These are phyloP conservation scores for Phytopythium kandeliae DNA, from an alignment of 352 stramenopile genomes.

Conservation along the genomic window DNA sequence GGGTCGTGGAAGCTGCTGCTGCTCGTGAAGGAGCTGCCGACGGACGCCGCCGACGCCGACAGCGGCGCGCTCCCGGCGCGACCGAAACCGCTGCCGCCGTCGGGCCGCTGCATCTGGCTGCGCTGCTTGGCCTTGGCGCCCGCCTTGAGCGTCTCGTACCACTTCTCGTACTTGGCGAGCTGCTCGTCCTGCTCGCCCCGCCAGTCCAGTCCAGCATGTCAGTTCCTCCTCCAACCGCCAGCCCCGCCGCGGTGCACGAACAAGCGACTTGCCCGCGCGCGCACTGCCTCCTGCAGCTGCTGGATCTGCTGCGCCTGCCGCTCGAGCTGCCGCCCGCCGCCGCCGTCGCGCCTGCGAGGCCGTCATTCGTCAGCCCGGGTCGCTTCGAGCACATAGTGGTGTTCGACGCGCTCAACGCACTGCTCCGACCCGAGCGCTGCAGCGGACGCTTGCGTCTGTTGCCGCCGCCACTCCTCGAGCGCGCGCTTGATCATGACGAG, in stretches of 20 bases:
- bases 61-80: constrained; percentile 20
- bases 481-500: constrained; percentile 86
- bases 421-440: not conserved
- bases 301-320: constrained; percentile 53
- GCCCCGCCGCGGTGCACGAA: too few relatives aligned
- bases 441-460: constrained; percentile 26
- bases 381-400: too few relatives aligned
- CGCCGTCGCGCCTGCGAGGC: constrained; percentile 12
- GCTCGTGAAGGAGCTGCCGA: constrained; percentile 59
- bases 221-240: too few relatives aligned
- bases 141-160: constrained; percentile 82
- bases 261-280: constrained; percentile 22
- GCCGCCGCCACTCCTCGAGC: constrained; percentile 83
- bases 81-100: constrained; percentile 26
- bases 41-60: constrained; percentile 3
- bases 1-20: constrained; percentile 54
- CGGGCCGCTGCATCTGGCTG: constrained; percentile 38
- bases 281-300: constrained; percentile 43
- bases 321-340: constrained; percentile 30
- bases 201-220: not conserved
- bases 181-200: constrained; percentile 53
- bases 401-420: not conserved
- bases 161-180: constrained; percentile 81
- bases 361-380: too few relatives aligned
- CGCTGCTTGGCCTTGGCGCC: constrained; percentile 80